Evolutionary conservation across 2,329 filamentous ascomycete genomes (phyloP).

Genomic region (Aspergillus tamarii): DNA sequence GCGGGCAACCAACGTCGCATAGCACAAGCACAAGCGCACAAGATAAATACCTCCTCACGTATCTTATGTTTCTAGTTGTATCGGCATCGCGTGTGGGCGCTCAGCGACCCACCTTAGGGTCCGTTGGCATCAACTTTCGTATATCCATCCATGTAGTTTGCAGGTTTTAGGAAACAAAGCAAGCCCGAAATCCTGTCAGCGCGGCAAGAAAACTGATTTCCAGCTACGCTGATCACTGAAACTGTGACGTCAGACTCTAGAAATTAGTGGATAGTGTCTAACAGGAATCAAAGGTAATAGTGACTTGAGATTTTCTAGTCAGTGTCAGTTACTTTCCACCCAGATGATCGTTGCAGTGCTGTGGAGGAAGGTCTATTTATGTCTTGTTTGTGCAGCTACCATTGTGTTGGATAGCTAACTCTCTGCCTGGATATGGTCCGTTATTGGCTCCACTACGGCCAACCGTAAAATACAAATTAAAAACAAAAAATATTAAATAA

Average conservation of each 20-base stretch:
- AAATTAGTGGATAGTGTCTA: neutral
- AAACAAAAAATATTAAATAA: neutral
- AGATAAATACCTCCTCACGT: neutral
- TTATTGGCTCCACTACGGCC: neutral
- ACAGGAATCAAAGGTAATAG: neutral
- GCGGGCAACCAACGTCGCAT: neutral
- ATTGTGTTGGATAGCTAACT: neutral
- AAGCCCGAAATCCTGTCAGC: neutral
- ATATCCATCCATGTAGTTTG: neutral
- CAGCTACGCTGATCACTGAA: neutral
- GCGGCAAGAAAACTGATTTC: neutral
- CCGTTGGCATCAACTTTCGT: neutral
- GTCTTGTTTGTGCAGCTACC: neutral
- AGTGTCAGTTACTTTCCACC: neutral
- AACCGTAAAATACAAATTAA: neutral
- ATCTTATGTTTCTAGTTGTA: neutral
- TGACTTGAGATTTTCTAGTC: neutral
- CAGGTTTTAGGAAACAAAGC: too few relatives aligned
- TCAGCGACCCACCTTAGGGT: neutral
- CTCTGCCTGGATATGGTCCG: neutral
- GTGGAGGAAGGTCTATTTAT: neutral
- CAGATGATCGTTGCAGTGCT: neutral
- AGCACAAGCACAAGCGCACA: neutral
- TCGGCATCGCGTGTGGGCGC: neutral
- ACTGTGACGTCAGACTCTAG: neutral